Base-by-base conservation (phyloP, 2,329 filamentous ascomycete species). In the Calonectria crousiana region DNA sequence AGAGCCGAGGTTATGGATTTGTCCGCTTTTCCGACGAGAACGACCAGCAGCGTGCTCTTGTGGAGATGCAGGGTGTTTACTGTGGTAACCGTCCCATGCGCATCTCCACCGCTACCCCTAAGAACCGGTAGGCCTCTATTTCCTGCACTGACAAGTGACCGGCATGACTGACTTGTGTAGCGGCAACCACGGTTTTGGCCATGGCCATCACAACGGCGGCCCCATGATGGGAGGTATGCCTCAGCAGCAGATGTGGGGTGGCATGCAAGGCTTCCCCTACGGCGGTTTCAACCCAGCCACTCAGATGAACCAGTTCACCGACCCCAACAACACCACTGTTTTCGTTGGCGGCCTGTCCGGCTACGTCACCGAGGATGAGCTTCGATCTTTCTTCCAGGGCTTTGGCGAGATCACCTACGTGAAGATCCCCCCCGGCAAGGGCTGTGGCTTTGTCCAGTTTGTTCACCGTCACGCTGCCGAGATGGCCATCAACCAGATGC, bases 401-500 rank as follows among this genome's bases (percentile, higher is more conserved):
- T 99, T 99, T 78, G 97, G 97, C 75, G 97, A 99, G 85, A 99
- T 99, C 84, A 99, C 97, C 81, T 99, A 99, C 85, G 97, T 99
- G 89, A 99, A 99, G 93, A 99, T 99, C 74, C 97, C 97, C 69
- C 96, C 97, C 78, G 97, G 97, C 88, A 99, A 99, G 92, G 97
- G 97, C 80, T 99, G 97, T 83, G 97, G 97, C 73, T 99, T 99
- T 84, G 97, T 99, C 74, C 97, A 99, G 87, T 99, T 99, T 81
- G 97, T 99, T 72, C 97, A 99, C 88, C 95, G 97, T 79, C 97
- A 99, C 83, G 97, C 97, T 68, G 97, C 97, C 18, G 97, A 99
- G 89, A 99, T 99, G 97, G 97, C 97, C 80, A 99, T 99, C 91
- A 99, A 99, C 88, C 97, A 99, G 88, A 99, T 99, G 97, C 97